phyloP scores from a whole-genome alignment of 2,329 filamentous ascomycete species.

The Tympanopsis confertula region DNA sequence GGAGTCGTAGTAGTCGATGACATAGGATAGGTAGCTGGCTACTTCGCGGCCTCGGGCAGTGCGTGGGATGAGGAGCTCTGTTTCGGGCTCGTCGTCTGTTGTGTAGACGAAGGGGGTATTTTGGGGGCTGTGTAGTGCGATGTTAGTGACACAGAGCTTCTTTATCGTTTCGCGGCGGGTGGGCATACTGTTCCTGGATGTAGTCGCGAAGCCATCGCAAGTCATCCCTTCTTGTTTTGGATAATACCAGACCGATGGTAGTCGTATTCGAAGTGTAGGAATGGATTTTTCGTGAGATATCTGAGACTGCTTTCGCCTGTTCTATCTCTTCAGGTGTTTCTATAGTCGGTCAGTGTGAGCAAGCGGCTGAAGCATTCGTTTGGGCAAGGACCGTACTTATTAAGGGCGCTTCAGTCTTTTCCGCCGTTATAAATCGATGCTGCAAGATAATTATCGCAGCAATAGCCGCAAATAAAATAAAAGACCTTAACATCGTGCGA shows the following conservation, averaged over 20 bases:
- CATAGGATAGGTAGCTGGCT: background rate
- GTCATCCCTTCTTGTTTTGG: background rate
- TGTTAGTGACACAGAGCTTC: no score
- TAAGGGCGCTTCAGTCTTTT: no score
- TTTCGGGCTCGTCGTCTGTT: background rate
- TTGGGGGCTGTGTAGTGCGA: background rate
- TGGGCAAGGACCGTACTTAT: no score
- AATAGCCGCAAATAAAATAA: no score
- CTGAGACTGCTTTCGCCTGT: no score
- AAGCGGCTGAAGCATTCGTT: no score
- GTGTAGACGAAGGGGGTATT: background rate
- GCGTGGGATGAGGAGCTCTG: background rate
- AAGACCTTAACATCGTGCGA: no score
- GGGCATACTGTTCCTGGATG: background rate
- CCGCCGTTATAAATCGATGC: no score
- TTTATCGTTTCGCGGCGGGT: background rate
- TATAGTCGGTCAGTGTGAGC: no score
- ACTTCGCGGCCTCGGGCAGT: background rate
- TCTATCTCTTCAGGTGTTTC: no score
- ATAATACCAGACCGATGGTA: background rate
- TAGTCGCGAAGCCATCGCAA: background rate
- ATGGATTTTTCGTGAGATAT: no score
- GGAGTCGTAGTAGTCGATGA: background rate
- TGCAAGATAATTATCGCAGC: no score
- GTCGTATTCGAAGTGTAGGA: background rate